Evolutionary conservation across 352 stramenopile species (phyloP).

Genomic region (Phytophthora crassamura): DNA sequence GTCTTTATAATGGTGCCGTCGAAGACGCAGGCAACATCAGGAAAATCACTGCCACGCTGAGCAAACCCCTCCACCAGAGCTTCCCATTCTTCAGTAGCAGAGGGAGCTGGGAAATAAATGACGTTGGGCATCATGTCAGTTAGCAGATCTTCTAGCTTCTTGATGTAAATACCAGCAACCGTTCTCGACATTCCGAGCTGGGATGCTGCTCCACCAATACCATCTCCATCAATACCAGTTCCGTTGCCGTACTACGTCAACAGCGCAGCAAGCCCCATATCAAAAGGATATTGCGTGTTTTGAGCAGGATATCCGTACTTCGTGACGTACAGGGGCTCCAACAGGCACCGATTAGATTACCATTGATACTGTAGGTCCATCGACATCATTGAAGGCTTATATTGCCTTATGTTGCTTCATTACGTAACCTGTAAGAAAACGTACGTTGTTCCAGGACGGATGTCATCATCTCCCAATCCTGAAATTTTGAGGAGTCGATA

Average conservation of each 20-base stretch:
- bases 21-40: slow-evolving; percentile 11
- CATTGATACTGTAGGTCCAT: too few relatives aligned
- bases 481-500: too few relatives aligned
- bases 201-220: background rate
- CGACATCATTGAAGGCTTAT: too few relatives aligned
- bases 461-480: too few relatives aligned
- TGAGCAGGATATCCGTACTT: background rate
- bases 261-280: slow-evolving; percentile 3
- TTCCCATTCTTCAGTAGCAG: background rate
- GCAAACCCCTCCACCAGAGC: slow-evolving; percentile 6
- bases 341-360: background rate
- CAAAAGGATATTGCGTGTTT: slow-evolving; percentile 8
- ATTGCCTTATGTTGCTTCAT: too few relatives aligned
- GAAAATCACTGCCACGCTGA: background rate
- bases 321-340: background rate
- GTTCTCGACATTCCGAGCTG: slow-evolving; percentile 3
- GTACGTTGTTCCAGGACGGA: too few relatives aligned
- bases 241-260: slow-evolving; percentile 17
- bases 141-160: slow-evolving; percentile 2
- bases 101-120: slow-evolving; percentile 1
- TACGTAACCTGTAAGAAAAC: too few relatives aligned
- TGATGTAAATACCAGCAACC: slow-evolving; percentile 1
- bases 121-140: slow-evolving; percentile 16
- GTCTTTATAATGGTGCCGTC: slow-evolving; percentile 8
- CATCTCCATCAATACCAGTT: slow-evolving; percentile 3